These are phyloP conservation scores for Yamadazyma atlantica DNA, from an alignment of 1,139 yeast genomes.

Conservation along the genomic window DNA sequence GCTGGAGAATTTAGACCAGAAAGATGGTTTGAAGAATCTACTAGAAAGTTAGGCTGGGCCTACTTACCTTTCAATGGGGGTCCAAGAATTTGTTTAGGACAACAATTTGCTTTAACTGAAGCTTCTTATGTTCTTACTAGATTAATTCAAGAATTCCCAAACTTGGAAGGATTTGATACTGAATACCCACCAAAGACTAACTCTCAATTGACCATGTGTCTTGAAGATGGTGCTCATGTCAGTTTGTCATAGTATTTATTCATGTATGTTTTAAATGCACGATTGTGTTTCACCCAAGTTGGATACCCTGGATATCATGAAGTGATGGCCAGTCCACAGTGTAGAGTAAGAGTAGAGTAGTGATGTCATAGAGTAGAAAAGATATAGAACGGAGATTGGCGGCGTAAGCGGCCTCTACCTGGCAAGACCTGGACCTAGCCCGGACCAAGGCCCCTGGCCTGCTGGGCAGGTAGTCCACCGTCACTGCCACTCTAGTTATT, in stretches of 20 bases:
- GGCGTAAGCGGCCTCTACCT: too few relatives aligned
- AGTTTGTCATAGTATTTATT: conserved; percentile 3
- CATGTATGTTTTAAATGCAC: too few relatives aligned
- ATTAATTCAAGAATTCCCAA: conserved; percentile 30
- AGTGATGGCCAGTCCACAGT: too few relatives aligned
- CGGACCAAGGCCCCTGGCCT: too few relatives aligned
- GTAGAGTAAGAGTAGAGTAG: background rate
- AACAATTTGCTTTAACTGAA: conserved; percentile 54
- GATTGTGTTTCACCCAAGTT: too few relatives aligned
- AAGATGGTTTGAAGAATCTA: conserved; percentile 33
- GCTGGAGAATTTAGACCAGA: conserved; percentile 44
- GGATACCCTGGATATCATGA: too few relatives aligned
- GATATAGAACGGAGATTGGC: too few relatives aligned
- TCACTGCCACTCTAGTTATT: too few relatives aligned
- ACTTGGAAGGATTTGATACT: conserved; percentile 19
- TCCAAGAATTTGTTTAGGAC: conserved; percentile 56
- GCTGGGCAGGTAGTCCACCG: too few relatives aligned
- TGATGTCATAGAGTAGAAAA: too few relatives aligned
- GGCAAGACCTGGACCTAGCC: too few relatives aligned
- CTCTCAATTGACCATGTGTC: conserved; percentile 33
- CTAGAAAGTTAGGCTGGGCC: conserved; percentile 36
- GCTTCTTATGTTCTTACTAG: conserved; percentile 45
- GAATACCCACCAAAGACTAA: conserved; percentile 28
- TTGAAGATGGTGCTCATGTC: conserved; percentile 24
- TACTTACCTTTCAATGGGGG: conserved; percentile 56